Evolutionary conservation across 768 basidiomycete genomes (phyloP).

Genomic region (Lactifluus subvellereus): DNA sequence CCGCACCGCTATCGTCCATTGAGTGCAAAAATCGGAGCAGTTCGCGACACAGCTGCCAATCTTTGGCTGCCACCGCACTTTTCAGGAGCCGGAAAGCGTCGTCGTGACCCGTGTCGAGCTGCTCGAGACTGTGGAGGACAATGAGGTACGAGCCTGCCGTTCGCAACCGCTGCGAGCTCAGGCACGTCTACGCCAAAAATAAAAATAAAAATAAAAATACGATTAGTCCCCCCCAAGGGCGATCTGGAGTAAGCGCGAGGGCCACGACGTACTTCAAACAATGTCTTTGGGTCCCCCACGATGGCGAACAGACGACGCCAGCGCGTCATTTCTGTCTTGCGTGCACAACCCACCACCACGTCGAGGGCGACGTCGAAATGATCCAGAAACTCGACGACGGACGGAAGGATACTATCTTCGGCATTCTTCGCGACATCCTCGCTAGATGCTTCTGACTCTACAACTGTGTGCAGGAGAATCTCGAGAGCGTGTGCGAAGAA

Average conservation of each 20-base stretch:
- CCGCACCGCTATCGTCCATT: conserved; percentile 79
- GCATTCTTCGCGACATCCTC: conserved; percentile 12
- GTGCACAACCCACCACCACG: conserved; percentile 91
- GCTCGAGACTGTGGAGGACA: conserved; percentile 90
- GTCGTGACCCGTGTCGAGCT: conserved; percentile 68
- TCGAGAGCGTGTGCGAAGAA: conserved; percentile 94
- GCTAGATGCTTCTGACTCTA: conserved; percentile 68
- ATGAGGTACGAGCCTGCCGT: conserved; percentile 91
- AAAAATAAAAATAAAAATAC: neutral
- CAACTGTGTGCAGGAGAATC: conserved; percentile 87
- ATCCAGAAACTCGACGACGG: conserved; percentile 85
- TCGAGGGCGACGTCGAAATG: conserved; percentile 88
- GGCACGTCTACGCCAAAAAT: conserved; percentile 52
- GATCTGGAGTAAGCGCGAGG: neutral
- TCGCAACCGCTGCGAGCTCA: conserved; percentile 64
- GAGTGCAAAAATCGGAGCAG: conserved; percentile 88
- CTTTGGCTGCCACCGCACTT: conserved; percentile 67
- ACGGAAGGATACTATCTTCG: conserved; percentile 42
- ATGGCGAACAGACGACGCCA: conserved; percentile 87
- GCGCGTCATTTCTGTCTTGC: conserved; percentile 90
- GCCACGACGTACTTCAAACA: conserved; percentile 75
- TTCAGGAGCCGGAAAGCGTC: conserved; percentile 80
- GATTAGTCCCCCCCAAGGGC: neutral
- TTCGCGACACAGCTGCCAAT: conserved; percentile 90
- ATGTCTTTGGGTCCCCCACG: conserved; percentile 81